phyloP scores from a whole-genome alignment of 352 stramenopile genomes.

The Globisporangium apiculatum region DNA sequence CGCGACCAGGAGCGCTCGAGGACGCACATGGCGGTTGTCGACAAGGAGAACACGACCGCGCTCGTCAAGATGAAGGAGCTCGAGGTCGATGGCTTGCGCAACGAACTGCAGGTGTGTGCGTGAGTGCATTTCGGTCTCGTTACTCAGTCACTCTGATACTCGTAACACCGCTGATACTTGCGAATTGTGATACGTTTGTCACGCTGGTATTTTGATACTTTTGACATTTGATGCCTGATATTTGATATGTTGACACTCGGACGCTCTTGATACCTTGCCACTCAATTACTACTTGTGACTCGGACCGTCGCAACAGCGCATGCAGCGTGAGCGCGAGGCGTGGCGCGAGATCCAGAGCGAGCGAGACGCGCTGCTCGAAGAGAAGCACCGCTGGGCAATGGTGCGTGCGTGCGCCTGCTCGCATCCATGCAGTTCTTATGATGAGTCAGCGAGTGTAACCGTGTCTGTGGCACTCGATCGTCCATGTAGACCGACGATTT shows the following conservation, averaged over 20 bases:
- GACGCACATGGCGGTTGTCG: constrained; percentile 48
- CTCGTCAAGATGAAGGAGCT: constrained; percentile 41
- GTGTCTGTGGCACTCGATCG: too few relatives aligned
- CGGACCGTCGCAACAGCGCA: constrained; percentile 22
- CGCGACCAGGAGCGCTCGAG: constrained; percentile 69
- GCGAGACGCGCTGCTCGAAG: constrained; percentile 64
- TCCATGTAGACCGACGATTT: constrained; percentile 53
- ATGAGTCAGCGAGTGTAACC: too few relatives aligned
- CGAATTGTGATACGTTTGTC: neutral
- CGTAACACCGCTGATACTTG: neutral
- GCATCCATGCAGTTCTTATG: neutral
- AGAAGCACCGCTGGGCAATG: constrained; percentile 84
- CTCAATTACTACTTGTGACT: too few relatives aligned
- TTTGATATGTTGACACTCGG: too few relatives aligned
- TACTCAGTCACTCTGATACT: too few relatives aligned
- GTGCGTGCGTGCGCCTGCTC: constrained; percentile 15
- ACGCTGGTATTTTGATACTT: too few relatives aligned
- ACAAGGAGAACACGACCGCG: constrained; percentile 54
- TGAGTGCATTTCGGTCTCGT: neutral
- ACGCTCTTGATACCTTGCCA: too few relatives aligned
- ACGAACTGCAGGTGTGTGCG: constrained; percentile 34
- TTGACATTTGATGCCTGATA: too few relatives aligned
- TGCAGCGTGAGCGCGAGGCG: constrained; percentile 64
- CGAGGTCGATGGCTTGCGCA: constrained; percentile 36
- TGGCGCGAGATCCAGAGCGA: constrained; percentile 78